A percentile compares a stretch with the other conserved stretches of the same genome.
Evolutionary conservation across 192 early-diverging fungal genomes (phyloP).

Genomic region (Coemansia sp.): DNA sequence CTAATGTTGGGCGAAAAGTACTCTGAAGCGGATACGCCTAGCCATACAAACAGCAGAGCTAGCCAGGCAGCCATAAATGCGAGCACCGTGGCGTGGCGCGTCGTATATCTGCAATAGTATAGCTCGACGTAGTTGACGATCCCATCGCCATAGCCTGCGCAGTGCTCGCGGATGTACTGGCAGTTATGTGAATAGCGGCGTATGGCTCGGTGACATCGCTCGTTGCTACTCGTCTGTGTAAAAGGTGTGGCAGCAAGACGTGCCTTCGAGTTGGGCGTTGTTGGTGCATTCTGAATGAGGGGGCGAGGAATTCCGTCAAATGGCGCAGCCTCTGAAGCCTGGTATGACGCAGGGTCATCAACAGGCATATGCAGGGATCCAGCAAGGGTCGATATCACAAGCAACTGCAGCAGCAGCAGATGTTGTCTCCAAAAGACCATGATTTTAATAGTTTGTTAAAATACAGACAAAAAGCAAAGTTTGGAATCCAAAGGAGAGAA

Average conservation of each 20-base stretch:
- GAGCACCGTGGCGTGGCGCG: slow-evolving; percentile 28
- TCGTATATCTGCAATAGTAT: slow-evolving; percentile 51
- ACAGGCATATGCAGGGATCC: not conserved
- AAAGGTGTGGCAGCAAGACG: not conserved
- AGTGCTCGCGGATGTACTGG: slow-evolving; percentile 63
- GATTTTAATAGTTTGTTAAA: not conserved
- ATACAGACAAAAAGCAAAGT: not conserved
- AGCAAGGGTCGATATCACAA: not conserved
- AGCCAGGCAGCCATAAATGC: slow-evolving; percentile 67
- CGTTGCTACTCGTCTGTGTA: slow-evolving; percentile 2
- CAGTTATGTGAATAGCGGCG: slow-evolving; percentile 62
- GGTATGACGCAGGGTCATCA: not conserved
- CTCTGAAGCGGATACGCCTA: slow-evolving; percentile 79
- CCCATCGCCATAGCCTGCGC: slow-evolving; percentile 64
- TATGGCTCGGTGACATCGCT: slow-evolving; percentile 47
- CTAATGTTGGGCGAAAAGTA: slow-evolving; percentile 89
- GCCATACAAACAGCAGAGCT: slow-evolving; percentile 72
- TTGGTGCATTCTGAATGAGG: slow-evolving; percentile 9
- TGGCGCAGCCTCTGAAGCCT: not conserved
- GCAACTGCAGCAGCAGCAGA: slow-evolving; percentile 12
- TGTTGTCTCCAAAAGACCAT: not conserved
- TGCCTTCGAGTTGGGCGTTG: not conserved
- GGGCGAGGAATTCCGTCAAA: not conserved
- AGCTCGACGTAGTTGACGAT: slow-evolving; percentile 53
- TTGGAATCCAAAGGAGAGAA: not conserved